These are phyloP conservation scores for Fomitopsis pulvina DNA, from an alignment of 768 basidiomycete species.

Conservation along the genomic window DNA sequence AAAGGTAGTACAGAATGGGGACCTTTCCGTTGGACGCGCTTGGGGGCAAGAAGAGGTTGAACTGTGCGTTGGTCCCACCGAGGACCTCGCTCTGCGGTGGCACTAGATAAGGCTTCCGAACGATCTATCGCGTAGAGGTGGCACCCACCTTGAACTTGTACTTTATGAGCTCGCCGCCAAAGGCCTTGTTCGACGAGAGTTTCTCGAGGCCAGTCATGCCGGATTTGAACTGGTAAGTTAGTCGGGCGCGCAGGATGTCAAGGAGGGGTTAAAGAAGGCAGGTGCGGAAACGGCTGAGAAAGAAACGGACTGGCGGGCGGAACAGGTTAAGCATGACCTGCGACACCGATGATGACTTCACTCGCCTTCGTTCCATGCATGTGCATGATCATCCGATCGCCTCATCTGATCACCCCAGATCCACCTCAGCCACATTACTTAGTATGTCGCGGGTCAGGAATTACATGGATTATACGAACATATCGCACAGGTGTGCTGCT, in stretches of 20 bases:
- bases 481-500: not conserved
- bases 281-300: not conserved
- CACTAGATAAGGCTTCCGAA: not conserved
- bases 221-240: conserved; percentile 7
- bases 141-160: conserved; percentile 73
- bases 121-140: not conserved
- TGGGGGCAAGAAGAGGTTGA: conserved; percentile 86
- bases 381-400: conserved; percentile 1
- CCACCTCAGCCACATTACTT: not conserved
- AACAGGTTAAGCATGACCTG: not conserved
- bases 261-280: not conserved
- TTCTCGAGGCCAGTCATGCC: conserved; percentile 42
- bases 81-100: conserved; percentile 56
- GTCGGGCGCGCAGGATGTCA: conserved; percentile 12
- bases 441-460: not conserved
- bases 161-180: conserved; percentile 75
- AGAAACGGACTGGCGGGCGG: not conserved
- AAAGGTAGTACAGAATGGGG: conserved; percentile 78
- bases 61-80: conserved; percentile 63
- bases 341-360: conserved; percentile 6
- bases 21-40: conserved; percentile 44
- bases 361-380: not conserved
- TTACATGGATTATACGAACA: not conserved
- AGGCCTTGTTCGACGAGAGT: conserved; percentile 71
- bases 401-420: conserved; percentile 1